Base-by-base conservation (phyloP, 73 alveolate species). In the Blepharisma stoltei region DNA sequence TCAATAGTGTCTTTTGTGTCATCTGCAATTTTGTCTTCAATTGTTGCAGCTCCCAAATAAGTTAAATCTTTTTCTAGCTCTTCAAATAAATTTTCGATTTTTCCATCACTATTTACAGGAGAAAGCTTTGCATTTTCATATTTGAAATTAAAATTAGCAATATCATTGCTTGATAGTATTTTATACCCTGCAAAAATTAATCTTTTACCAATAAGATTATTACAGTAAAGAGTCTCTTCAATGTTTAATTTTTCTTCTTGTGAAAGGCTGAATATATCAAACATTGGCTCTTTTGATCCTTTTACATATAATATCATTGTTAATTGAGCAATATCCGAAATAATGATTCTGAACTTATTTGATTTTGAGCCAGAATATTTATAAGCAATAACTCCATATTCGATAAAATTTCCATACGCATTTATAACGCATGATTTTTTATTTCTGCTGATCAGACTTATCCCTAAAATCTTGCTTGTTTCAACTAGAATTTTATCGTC, bases 1-100 rank as follows among this genome's bases (percentile, higher is more conserved):
- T 25, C 73, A 38, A 60, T 38, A 1, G 73, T 60, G 2, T 60
- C 73, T 60, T 60, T 60, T 14, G 73, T 60, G 5, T 60, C 73
- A 60, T n/a, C 5, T 14, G 73, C 2, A 60, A 60, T 25, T 20
- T 14, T 9, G 46, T 60, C 73, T 60, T 60, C 73, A 8, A 60
- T 14, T 1, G 46, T 38, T 8, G 5, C 73, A 25, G 23, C 23
- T 20, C 73, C 73, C 11, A 60, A 25, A 60, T 18, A 60, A 2
- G 0, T 25, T 60, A 25, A 60, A 20, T 60, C 45, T 60, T 60
- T 60, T 25, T 60, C 73, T 8, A 60, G 11, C 23, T 60, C 23
- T 25, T 60, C 18, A 60, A 60, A 60, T 11, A 60, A 8, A 25
- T 60, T 60, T 38, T 60, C 73, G 23, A 60, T 1, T 60, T 38